phyloP scores from a whole-genome alignment of 768 basidiomycete species.

The Pleurotus tuoliensis region DNA sequence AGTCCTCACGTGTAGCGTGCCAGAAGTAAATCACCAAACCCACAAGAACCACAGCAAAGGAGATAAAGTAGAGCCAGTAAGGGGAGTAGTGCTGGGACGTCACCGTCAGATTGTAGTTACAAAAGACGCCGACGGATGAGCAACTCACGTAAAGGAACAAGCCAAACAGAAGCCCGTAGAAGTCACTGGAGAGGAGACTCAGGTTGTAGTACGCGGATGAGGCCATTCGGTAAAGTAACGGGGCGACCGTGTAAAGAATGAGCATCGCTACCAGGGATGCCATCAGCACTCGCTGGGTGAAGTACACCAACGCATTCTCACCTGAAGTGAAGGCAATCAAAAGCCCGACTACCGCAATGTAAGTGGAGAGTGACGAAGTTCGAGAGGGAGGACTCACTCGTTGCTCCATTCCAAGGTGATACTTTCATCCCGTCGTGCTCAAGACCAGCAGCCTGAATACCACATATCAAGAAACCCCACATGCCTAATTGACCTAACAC shows the following conservation, averaged over 20 bases:
- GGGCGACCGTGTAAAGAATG: conserved; percentile 81
- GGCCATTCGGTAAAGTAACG: conserved; percentile 80
- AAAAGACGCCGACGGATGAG: background rate
- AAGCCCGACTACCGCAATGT: conserved; percentile 34
- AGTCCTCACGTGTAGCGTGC: conserved; percentile 69
- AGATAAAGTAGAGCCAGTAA: conserved; percentile 86
- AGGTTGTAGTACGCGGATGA: conserved; percentile 86
- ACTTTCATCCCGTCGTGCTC: conserved; percentile 66
- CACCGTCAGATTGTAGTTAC: background rate
- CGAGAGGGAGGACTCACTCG: conserved; percentile 40
- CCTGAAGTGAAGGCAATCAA: conserved; percentile 36
- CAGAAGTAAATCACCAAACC: conserved; percentile 87
- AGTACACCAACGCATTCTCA: conserved; percentile 8
- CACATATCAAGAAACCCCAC: conserved; percentile 79
- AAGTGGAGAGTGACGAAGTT: background rate
- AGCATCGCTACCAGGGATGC: conserved; percentile 60
- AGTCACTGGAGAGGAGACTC: conserved; percentile 83
- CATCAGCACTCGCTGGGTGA: no score
- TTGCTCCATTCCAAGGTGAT: conserved; percentile 70
- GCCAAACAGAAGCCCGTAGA: conserved; percentile 81
- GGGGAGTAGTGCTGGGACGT: conserved; percentile 65
- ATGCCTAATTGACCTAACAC: conserved; percentile 85
- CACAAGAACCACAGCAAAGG: conserved; percentile 64
- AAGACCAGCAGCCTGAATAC: conserved; percentile 69
- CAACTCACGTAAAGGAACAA: conserved; percentile 47